A percentile compares a stretch with the other conserved stretches of the same genome.
Conservation (phyloP, 2,329 filamentous ascomycete species). For the Exophiala oligosperma region DNA sequence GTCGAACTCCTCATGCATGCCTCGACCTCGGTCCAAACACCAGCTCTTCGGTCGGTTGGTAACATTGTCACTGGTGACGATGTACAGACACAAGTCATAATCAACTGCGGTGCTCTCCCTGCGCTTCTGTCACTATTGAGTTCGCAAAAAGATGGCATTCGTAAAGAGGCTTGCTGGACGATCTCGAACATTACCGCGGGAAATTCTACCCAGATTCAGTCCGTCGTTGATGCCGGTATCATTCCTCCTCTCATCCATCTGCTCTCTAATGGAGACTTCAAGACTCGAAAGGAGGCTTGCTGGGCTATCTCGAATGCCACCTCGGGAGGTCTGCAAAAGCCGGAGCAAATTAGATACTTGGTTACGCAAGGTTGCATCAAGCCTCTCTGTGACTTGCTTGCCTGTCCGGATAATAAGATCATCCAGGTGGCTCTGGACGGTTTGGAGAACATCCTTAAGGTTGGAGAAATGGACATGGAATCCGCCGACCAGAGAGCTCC, state of each 20-base stretch:
- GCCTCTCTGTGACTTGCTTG: slow-evolving; percentile 90
- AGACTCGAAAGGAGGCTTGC: slow-evolving; percentile 98
- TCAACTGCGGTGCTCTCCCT: slow-evolving; percentile 92
- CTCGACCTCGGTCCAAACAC: slow-evolving; percentile 96
- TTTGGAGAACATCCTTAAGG: slow-evolving; percentile 98
- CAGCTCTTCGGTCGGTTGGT: slow-evolving; percentile 91
- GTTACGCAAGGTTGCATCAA: slow-evolving; percentile 95
- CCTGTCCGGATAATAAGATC: slow-evolving; percentile 99
- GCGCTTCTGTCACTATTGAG: slow-evolving; percentile 91
- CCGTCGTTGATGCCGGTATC: slow-evolving; percentile 94
- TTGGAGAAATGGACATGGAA: slow-evolving; percentile 98
- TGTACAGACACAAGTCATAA: slow-evolving; percentile 98
- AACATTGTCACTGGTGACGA: slow-evolving; percentile 99
- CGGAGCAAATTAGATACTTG: slow-evolving; percentile 95
- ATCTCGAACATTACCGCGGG: slow-evolving; percentile 99
- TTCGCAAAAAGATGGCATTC: slow-evolving; percentile 97
- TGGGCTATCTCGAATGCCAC: slow-evolving; percentile 99
- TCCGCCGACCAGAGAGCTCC: slow-evolving; percentile 66
- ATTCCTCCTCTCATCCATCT: slow-evolving; percentile 95
- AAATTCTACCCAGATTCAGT: slow-evolving; percentile 96
- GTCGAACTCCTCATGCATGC: slow-evolving; percentile 98
- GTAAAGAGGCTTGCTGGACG: slow-evolving; percentile 99
- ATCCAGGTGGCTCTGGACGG: slow-evolving; percentile 98
- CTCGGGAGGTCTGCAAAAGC: slow-evolving; percentile 95
- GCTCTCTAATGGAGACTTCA: slow-evolving; percentile 93